Conservation (phyloP, 1,284 basidiomycete genomes). For the Apiotrichum akiyoshidainum region DNA sequence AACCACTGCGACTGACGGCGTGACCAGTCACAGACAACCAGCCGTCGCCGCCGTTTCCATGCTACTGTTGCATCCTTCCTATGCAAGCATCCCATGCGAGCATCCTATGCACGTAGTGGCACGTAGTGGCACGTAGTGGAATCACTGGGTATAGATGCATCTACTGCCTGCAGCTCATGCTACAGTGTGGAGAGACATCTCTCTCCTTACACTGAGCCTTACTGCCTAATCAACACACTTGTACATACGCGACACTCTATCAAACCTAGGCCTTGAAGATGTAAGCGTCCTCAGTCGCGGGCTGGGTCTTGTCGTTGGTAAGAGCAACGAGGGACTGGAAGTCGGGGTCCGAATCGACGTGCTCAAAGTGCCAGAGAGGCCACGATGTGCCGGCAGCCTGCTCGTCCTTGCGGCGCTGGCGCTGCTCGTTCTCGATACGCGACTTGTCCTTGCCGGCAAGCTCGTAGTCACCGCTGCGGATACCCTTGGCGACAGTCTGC, state of each 20-base stretch:
- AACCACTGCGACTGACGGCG: no score
- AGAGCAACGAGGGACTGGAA: constrained; percentile 58
- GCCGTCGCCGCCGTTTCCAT: no score
- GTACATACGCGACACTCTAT: not conserved
- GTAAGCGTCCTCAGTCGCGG: constrained; percentile 49
- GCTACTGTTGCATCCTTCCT: no score
- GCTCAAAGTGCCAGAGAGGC: constrained; percentile 71
- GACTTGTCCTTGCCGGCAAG: constrained; percentile 84
- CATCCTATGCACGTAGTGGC: no score
- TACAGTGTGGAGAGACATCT: no score
- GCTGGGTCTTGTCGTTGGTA: constrained; percentile 47
- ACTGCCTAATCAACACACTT: not conserved
- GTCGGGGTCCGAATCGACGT: constrained; percentile 63
- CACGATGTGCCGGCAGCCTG: constrained; percentile 67
- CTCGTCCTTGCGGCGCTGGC: constrained; percentile 84
- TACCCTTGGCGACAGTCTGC: constrained; percentile 84
- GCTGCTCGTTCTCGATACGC: constrained; percentile 92
- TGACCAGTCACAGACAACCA: no score
- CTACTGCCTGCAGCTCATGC: no score
- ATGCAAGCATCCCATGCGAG: no score
- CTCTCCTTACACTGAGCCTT: no score
- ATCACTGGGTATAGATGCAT: no score
- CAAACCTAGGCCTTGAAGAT: constrained; percentile 32
- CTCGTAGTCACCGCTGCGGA: constrained; percentile 86
- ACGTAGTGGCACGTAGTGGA: no score